These are phyloP conservation scores for Onygenales sp. DNA, from an alignment of 2,329 filamentous ascomycete species.

Conservation along the genomic window DNA sequence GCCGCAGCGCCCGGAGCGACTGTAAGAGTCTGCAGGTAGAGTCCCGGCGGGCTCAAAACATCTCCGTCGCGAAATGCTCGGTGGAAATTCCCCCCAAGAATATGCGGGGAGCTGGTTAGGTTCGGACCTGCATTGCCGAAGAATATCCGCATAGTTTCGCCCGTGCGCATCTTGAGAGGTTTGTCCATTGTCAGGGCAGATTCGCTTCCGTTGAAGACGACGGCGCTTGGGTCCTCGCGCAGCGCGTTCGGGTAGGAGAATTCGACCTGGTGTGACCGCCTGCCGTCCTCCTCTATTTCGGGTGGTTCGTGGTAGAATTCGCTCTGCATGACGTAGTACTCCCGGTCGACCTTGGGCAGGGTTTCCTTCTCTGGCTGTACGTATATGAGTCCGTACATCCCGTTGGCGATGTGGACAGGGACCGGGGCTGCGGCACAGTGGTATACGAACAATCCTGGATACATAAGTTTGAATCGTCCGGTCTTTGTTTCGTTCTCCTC, in stretches of 20 bases:
- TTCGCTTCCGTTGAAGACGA: slow-evolving; percentile 27
- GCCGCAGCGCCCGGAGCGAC: slow-evolving; percentile 21
- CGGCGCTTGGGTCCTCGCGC: slow-evolving; percentile 22
- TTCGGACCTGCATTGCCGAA: slow-evolving; percentile 28
- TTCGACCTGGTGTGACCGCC: slow-evolving; percentile 19
- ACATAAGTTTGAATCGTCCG: slow-evolving; percentile 20
- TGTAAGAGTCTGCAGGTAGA: slow-evolving; percentile 17
- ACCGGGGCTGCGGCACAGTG: slow-evolving; percentile 28
- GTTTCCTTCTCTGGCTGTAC: slow-evolving; percentile 23
- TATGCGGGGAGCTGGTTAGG: slow-evolving; percentile 24
- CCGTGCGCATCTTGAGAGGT: slow-evolving; percentile 21
- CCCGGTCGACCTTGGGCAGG: slow-evolving; percentile 22
- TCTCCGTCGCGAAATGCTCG: slow-evolving; percentile 23
- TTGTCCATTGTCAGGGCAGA: slow-evolving; percentile 20
- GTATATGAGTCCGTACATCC: slow-evolving; percentile 30
- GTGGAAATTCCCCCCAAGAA: slow-evolving; percentile 22
- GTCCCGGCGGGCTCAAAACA: slow-evolving; percentile 21
- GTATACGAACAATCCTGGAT: slow-evolving; percentile 24
- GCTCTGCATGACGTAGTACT: slow-evolving; percentile 31
- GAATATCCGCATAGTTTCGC: slow-evolving; percentile 25
- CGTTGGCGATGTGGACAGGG: slow-evolving; percentile 28
- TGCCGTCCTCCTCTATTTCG: slow-evolving; percentile 22
- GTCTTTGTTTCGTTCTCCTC: slow-evolving; percentile 25
- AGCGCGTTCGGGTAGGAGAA: slow-evolving; percentile 26
- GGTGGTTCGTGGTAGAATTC: slow-evolving; percentile 30